A percentile compares a stretch with the other conserved stretches of the same genome.
phyloP scores from a whole-genome alignment of 345 rosid species.

The Moringa oleifera region DNA sequence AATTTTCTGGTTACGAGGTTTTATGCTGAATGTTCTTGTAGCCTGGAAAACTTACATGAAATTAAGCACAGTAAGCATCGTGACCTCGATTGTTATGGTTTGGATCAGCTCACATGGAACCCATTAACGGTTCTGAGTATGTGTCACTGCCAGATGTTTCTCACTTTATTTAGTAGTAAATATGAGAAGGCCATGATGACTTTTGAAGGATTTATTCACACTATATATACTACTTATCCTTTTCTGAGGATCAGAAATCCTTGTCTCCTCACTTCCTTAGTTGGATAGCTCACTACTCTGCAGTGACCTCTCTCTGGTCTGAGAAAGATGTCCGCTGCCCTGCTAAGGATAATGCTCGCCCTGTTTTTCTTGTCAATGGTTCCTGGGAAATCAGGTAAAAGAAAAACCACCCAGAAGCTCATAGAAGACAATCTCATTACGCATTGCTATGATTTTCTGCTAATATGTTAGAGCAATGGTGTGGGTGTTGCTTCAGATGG shows the following conservation, averaged over 20 bases:
- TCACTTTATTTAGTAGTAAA: conserved; percentile 3
- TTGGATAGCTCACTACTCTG: conserved; percentile 12
- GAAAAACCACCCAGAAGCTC: no score
- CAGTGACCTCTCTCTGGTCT: conserved; percentile 17
- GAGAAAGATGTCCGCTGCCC: conserved; percentile 31
- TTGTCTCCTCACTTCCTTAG: conserved; percentile 1
- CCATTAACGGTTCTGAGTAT: neutral
- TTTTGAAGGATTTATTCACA: no score
- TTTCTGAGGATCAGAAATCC: no score
- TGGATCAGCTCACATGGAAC: neutral
- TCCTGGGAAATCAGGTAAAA: conserved; percentile 38
- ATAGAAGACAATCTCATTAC: no score
- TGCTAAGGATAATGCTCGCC: conserved; percentile 37
- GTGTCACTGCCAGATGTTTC: neutral
- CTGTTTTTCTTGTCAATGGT: conserved; percentile 29
- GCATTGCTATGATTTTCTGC: no score
- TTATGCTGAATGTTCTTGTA: no score
- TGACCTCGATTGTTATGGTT: neutral
- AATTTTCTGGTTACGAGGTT: no score
- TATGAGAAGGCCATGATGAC: no score
- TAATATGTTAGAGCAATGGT: no score
- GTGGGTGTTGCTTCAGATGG: conserved; percentile 24
- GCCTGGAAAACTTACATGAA: no score
- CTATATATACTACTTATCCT: conserved; percentile 11
- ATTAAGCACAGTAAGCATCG: no score